Percentiles rank a stretch among this genome's conserved stretches.
These are phyloP conservation scores for Lipomyces yamadae DNA, from an alignment of 805 yeast species.

Conservation along the genomic window DNA sequence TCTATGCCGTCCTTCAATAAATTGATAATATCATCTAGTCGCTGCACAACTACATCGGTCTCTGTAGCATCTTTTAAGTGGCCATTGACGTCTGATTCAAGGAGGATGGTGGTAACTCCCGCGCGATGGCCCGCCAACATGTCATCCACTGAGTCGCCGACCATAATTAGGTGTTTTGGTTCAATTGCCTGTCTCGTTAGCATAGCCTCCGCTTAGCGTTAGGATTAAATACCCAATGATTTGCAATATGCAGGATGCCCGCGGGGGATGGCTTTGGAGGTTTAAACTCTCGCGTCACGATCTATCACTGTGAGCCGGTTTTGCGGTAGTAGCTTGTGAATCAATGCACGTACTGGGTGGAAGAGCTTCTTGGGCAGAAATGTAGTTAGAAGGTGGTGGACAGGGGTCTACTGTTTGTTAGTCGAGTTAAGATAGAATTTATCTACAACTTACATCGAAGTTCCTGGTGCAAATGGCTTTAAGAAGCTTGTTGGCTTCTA, in stretches of 20 bases:
- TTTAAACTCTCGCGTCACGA: slow-evolving; percentile 64
- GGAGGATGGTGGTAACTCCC: slow-evolving; percentile 61
- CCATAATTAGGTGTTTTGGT: slow-evolving; percentile 62
- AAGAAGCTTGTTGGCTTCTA: slow-evolving; percentile 45
- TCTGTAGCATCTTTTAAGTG: slow-evolving; percentile 49
- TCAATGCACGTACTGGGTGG: slow-evolving; percentile 48
- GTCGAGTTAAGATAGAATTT: neutral
- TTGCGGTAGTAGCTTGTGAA: neutral
- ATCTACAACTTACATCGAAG: slow-evolving; percentile 43
- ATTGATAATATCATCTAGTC: slow-evolving; percentile 34
- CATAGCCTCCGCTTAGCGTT: neutral
- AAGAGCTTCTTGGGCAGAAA: slow-evolving; percentile 52
- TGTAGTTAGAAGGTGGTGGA: slow-evolving; percentile 54
- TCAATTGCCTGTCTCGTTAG: slow-evolving; percentile 41
- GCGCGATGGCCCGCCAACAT: slow-evolving; percentile 68
- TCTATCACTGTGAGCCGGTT: slow-evolving; percentile 24
- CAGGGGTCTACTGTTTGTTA: slow-evolving; percentile 50
- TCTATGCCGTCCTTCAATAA: slow-evolving; percentile 32
- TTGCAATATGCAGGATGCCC: slow-evolving; percentile 62
- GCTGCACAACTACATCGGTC: slow-evolving; percentile 33
- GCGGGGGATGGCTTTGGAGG: slow-evolving; percentile 74
- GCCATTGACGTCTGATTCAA: slow-evolving; percentile 58
- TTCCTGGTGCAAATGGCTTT: slow-evolving; percentile 71
- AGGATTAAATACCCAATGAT: slow-evolving; percentile 48
- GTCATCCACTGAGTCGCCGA: slow-evolving; percentile 75